Conservation (phyloP, 495 filamentous ascomycete genomes). For the Neurospora tetrasperma region DNA sequence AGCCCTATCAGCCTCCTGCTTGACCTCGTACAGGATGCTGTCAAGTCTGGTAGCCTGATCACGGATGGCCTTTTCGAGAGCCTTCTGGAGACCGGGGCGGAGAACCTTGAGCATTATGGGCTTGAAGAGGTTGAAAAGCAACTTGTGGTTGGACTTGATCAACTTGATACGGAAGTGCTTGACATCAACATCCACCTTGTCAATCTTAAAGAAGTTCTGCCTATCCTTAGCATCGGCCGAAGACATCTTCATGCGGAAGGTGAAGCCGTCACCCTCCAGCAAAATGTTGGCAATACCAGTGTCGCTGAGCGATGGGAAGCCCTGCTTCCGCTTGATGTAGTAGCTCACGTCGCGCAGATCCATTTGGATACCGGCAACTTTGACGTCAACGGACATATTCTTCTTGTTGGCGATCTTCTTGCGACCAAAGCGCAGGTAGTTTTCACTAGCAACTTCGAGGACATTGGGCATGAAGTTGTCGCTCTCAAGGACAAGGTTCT, state of each 20-base stretch:
- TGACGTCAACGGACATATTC: conserved; percentile 73
- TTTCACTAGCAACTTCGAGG: conserved; percentile 81
- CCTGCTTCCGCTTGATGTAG: conserved; percentile 91
- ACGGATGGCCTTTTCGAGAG: conserved; percentile 77
- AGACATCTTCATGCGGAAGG: conserved; percentile 84
- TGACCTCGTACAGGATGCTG: conserved; percentile 57
- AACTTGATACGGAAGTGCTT: conserved; percentile 83
- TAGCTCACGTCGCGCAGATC: conserved; percentile 84
- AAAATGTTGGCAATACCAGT: conserved; percentile 84
- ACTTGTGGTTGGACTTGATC: conserved; percentile 88
- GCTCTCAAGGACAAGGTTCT: conserved; percentile 90
- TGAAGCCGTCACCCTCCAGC: conserved; percentile 77
- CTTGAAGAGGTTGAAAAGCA: conserved; percentile 80
- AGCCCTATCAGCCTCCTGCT: conserved; percentile 71
- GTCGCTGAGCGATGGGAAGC: conserved; percentile 85
- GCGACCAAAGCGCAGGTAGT: conserved; percentile 92
- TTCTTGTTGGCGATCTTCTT: conserved; percentile 65
- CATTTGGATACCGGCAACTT: conserved; percentile 82
- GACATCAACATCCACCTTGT: conserved; percentile 75
- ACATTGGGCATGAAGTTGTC: conserved; percentile 97
- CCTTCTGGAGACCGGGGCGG: conserved; percentile 74
- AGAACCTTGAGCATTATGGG: conserved; percentile 76
- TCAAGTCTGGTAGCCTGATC: conserved; percentile 67
- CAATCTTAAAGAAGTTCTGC: conserved; percentile 85
- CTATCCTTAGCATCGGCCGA: conserved; percentile 67